Percentiles rank a stretch among this genome's conserved stretches.
Evolutionary conservation across 257 asterid genomes (phyloP).

Genomic region (Fraxinus pennsylvanica): DNA sequence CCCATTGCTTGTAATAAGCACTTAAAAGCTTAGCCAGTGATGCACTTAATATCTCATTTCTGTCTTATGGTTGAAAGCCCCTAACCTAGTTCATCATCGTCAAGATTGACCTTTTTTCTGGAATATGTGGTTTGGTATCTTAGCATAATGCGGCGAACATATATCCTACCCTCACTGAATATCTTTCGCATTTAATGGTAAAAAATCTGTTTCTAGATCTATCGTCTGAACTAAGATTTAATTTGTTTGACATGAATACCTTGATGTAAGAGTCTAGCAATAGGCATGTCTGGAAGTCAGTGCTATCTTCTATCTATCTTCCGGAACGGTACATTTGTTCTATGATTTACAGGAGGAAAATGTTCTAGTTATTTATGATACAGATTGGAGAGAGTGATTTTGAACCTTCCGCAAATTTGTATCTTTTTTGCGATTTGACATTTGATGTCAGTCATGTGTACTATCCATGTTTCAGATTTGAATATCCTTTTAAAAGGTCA

Average conservation of each 20-base stretch:
- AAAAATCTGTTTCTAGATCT: neutral
- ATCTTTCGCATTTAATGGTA: neutral
- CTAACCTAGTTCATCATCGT: neutral
- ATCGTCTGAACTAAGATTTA: neutral
- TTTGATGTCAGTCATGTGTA: neutral
- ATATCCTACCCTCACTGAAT: constrained; percentile 1
- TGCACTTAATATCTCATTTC: neutral
- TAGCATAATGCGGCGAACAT: neutral
- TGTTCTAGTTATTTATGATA: neutral
- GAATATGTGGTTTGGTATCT: neutral
- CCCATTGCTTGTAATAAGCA: no score
- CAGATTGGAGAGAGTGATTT: neutral
- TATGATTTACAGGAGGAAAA: neutral
- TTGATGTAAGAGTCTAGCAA: neutral
- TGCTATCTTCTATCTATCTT: neutral
- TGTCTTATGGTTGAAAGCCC: constrained; percentile 2
- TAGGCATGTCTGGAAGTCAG: neutral
- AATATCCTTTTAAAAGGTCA: neutral
- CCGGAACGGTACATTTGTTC: neutral
- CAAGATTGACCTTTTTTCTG: neutral
- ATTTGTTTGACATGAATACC: neutral
- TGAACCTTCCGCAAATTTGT: neutral
- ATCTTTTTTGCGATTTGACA: neutral
- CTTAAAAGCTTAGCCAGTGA: no score
- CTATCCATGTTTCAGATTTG: neutral